Evolutionary conservation across 2,329 filamentous ascomycete species (phyloP).

Genomic region (Calycina herbarum): DNA sequence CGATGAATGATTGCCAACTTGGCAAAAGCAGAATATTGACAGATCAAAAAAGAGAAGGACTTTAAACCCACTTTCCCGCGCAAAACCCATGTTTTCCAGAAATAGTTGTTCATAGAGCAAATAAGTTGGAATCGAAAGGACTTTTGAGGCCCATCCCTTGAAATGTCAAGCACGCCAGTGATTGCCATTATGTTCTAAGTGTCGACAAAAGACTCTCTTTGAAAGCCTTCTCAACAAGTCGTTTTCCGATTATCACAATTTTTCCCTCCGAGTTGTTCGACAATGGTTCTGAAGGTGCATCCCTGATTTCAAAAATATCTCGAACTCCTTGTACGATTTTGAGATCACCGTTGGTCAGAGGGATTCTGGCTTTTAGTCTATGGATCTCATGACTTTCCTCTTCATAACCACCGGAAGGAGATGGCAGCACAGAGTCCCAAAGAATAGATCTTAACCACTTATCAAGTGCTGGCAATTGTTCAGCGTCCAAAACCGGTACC

Average conservation of each 20-base stretch:
- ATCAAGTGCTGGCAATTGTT: conserved; percentile 67
- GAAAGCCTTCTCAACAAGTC: conserved; percentile 54
- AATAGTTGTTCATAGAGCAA: too few relatives aligned
- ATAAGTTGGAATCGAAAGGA: too few relatives aligned
- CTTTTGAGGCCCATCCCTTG: too few relatives aligned
- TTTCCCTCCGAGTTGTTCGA: conserved; percentile 49
- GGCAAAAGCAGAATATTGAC: too few relatives aligned
- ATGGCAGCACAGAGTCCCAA: conserved; percentile 72
- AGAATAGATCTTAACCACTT: conserved; percentile 79
- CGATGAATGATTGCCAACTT: too few relatives aligned
- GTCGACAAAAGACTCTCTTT: conserved; percentile 41
- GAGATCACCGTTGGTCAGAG: conserved; percentile 60
- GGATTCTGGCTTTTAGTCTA: conserved; percentile 78
- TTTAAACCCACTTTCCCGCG: too few relatives aligned
- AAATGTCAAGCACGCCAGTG: not conserved
- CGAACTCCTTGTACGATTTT: conserved; percentile 89
- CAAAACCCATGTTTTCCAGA: too few relatives aligned
- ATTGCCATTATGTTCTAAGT: not conserved
- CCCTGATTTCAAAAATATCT: conserved; percentile 89
- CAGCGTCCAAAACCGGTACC: conserved; percentile 57
- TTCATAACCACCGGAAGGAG: not conserved
- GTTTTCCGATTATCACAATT: conserved; percentile 63
- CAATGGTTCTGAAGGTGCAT: conserved; percentile 44
- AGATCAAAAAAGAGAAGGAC: too few relatives aligned
- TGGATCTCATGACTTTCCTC: conserved; percentile 68